Evolutionary conservation across 257 asterid species (phyloP).

Genomic region (Nicotiana noctiflora): DNA sequence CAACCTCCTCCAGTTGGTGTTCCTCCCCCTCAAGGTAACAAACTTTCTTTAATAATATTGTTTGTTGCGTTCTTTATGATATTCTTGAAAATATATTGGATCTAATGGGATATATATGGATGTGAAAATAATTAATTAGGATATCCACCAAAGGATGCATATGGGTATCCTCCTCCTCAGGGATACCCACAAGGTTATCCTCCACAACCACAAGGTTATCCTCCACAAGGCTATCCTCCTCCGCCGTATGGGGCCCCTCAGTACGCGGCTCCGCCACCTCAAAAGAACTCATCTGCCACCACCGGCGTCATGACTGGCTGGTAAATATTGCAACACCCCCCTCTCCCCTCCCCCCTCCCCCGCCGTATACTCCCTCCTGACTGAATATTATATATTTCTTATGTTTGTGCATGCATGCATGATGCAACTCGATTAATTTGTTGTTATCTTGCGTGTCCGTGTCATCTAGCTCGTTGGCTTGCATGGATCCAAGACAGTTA

Average conservation of each 20-base stretch:
- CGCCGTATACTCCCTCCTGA: background rate
- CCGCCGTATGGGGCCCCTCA: conserved; percentile 41
- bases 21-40: conserved; percentile 36
- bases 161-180: conserved; percentile 16
- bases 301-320: conserved; percentile 35
- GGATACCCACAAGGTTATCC: background rate
- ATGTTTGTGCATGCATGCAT: background rate
- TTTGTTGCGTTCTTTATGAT: background rate
- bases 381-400: background rate
- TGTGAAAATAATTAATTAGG: conserved; percentile 13
- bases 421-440: background rate
- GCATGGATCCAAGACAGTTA: too few relatives aligned
- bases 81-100: background rate
- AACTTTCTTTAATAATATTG: background rate
- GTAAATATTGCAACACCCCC: conserved; percentile 9
- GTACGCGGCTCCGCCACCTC: conserved; percentile 39
- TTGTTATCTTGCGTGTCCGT: too few relatives aligned
- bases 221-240: conserved; percentile 44
- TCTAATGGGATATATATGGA: background rate
- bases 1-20: conserved; percentile 32
- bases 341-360: too few relatives aligned
- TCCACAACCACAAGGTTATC: conserved; percentile 15
- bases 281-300: conserved; percentile 13
- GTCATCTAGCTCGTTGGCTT: too few relatives aligned
- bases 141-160: conserved; percentile 27